Percentiles rank a stretch among this genome's conserved stretches.
Conservation (phyloP, 2,329 filamentous ascomycete genomes). For the Fusarium euwallaceae region DNA sequence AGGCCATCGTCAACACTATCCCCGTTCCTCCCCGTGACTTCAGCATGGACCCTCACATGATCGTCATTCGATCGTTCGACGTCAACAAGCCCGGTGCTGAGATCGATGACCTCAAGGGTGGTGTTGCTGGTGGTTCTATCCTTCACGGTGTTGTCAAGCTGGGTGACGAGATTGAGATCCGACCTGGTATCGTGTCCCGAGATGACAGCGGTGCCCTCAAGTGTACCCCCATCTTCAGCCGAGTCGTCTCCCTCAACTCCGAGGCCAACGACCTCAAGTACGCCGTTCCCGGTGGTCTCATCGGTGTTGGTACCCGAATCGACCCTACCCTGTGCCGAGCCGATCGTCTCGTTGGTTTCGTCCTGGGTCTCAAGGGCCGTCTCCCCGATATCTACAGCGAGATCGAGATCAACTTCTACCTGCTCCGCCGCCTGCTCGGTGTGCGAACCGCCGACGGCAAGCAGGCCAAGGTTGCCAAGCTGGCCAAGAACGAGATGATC, state of each 20-base stretch:
- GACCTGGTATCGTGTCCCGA: conserved; percentile 97
- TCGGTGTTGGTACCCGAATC: conserved; percentile 97
- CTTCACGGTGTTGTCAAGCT: conserved; percentile 97
- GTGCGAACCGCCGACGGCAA: conserved; percentile 98
- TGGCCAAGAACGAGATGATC: conserved; percentile 98
- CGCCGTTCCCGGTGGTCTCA: conserved; percentile 95
- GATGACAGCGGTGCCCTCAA: conserved; percentile 94
- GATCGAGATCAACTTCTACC: conserved; percentile 99
- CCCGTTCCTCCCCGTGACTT: conserved; percentile 94
- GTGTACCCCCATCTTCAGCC: conserved; percentile 97
- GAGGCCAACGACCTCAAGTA: conserved; percentile 99
- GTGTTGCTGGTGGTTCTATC: conserved; percentile 97
- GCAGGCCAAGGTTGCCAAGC: conserved; percentile 98
- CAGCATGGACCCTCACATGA: conserved; percentile 94
- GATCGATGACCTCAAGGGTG: conserved; percentile 98
- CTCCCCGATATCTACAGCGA: conserved; percentile 98
- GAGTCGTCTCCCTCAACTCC: conserved; percentile 94
- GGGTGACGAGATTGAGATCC: conserved; percentile 97
- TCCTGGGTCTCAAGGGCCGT: conserved; percentile 92
- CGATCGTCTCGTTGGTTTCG: conserved; percentile 98
- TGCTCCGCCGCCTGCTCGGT: conserved; percentile 92
- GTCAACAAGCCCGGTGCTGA: conserved; percentile 99
- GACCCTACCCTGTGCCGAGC: conserved; percentile 98
- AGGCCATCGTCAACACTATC: conserved; percentile 95
- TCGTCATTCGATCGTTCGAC: conserved; percentile 98